phyloP scores from a whole-genome alignment of 2,329 filamentous ascomycete genomes.

The Penicillium sp. region DNA sequence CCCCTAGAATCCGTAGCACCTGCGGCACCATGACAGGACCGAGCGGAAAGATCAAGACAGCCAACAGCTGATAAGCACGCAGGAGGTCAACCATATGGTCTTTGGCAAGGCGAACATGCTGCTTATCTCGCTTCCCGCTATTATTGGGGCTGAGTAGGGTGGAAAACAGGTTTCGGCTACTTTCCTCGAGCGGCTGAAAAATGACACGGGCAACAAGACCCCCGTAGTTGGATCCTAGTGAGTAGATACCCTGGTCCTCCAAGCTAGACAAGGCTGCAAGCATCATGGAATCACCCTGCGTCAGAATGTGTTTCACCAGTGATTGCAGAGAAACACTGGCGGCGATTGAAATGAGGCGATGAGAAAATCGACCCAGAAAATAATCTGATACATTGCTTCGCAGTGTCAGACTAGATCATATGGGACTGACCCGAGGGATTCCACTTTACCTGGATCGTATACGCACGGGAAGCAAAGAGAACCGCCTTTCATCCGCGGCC shows the following conservation, averaged over 20 bases:
- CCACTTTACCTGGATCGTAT: slow-evolving; percentile 44
- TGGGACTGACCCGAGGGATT: background rate
- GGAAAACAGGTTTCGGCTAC: slow-evolving; percentile 84
- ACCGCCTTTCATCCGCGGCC: slow-evolving; percentile 58
- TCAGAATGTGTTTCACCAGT: slow-evolving; percentile 86
- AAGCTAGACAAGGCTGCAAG: slow-evolving; percentile 75
- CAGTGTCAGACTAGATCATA: slow-evolving; percentile 10
- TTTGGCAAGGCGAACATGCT: slow-evolving; percentile 28
- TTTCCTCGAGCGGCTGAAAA: slow-evolving; percentile 95
- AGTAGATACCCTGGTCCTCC: slow-evolving; percentile 83
- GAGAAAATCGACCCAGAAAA: slow-evolving; percentile 62
- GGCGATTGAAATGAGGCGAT: slow-evolving; percentile 68
- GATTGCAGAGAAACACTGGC: slow-evolving; percentile 85
- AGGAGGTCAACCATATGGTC: slow-evolving; percentile 54
- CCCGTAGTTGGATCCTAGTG: slow-evolving; percentile 91
- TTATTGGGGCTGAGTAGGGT: slow-evolving; percentile 60
- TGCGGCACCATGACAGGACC: slow-evolving; percentile 74
- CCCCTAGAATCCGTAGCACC: slow-evolving; percentile 72
- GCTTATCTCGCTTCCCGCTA: slow-evolving; percentile 13
- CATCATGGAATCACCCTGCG: slow-evolving; percentile 89
- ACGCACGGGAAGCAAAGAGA: slow-evolving; percentile 62
- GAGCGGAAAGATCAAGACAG: slow-evolving; percentile 64
- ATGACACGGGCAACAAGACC: slow-evolving; percentile 82
- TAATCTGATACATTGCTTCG: slow-evolving; percentile 44
- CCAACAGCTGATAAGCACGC: slow-evolving; percentile 70